Evolutionary conservation across 108 stramenopile genomes (phyloP).

Genomic region (Skeletonema menzelii): DNA sequence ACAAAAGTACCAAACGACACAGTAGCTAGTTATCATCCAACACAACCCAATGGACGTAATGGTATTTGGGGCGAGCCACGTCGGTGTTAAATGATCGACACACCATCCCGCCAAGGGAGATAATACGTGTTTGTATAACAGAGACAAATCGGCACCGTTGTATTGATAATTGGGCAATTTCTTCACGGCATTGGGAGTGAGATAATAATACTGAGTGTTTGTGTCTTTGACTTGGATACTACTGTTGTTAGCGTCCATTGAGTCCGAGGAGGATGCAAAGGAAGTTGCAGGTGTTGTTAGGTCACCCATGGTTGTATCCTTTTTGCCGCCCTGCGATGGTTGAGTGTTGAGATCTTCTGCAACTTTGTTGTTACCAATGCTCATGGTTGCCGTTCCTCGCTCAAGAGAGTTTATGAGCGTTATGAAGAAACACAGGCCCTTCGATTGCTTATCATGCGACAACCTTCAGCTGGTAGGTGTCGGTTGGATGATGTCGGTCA

Average conservation of each 20-base stretch:
- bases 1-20: slow-evolving; percentile 63
- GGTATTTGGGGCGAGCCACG: slow-evolving; percentile 88
- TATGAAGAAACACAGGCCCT: too few relatives aligned
- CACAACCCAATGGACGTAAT: slow-evolving; percentile 85
- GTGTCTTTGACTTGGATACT: neutral
- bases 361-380: neutral
- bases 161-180: slow-evolving; percentile 68
- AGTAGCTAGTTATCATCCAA: slow-evolving; percentile 78
- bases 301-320: too few relatives aligned
- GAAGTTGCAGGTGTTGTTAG: neutral
- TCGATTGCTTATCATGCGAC: too few relatives aligned
- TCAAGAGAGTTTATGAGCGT: too few relatives aligned
- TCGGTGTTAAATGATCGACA: slow-evolving; percentile 73
- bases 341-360: neutral
- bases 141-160: slow-evolving; percentile 70
- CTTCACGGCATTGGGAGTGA: slow-evolving; percentile 47
- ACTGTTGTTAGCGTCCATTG: neutral
- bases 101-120: slow-evolving; percentile 81
- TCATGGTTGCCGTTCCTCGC: neutral
- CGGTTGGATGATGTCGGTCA: too few relatives aligned
- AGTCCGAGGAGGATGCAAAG: neutral
- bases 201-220: slow-evolving; percentile 41
- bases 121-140: slow-evolving; percentile 81
- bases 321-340: too few relatives aligned
- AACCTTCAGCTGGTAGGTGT: too few relatives aligned